Base-by-base conservation (phyloP, 2,329 filamentous ascomycete genomes). In the Aspergillus hortae region DNA sequence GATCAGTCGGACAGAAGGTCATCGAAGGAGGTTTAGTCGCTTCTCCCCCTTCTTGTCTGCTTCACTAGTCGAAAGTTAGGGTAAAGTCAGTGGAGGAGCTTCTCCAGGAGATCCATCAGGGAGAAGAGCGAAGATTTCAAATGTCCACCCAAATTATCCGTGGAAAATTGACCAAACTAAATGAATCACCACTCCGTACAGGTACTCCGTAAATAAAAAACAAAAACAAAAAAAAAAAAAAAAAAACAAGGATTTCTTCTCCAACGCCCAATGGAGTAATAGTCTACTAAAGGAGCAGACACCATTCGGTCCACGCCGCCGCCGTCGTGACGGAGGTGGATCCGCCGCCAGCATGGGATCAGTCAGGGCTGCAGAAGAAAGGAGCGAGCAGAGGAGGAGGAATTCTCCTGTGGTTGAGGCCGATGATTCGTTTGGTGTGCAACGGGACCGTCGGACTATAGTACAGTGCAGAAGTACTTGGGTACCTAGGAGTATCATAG, bases 241-340 rank as follows among this genome's bases (percentile, higher is more conserved):
- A 4, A 15, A 36, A 48, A 9, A 30, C 40, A 42, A 23, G 19
- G 11, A 42, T 19, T 12, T 12, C 25, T 12, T n/a, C 45, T 15
- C 23, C 42, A 11, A 43, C 19, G 36, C 50, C 55, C 48, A 53
- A 55, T 38, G 40, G 52, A 52, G 54, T 30, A 52, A 41, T 30
- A 35, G 42, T 43, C 43, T 56, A 51, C 48, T 36, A 44, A 52
- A 54, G 45, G 47, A 55, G 56, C 52, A 53, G 50, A 51, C 55
- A 51, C 49, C 49, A 48, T 60, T 61, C 47, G 56, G 57, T 51
- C 53, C 57, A 59, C 56, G 56, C 58, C 56, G 58, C 55, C 56
- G 56, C 58, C 56, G 58, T 53, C 56, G 49, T 48, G 51, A 56
- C 46, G 42, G 19, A 51, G 59, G 59, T 60, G 59, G 59, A 54